Percentiles rank a stretch among this genome's conserved stretches.
phyloP scores from a whole-genome alignment of 2,329 filamentous ascomycete species.

The Pseudonectria buxi region DNA sequence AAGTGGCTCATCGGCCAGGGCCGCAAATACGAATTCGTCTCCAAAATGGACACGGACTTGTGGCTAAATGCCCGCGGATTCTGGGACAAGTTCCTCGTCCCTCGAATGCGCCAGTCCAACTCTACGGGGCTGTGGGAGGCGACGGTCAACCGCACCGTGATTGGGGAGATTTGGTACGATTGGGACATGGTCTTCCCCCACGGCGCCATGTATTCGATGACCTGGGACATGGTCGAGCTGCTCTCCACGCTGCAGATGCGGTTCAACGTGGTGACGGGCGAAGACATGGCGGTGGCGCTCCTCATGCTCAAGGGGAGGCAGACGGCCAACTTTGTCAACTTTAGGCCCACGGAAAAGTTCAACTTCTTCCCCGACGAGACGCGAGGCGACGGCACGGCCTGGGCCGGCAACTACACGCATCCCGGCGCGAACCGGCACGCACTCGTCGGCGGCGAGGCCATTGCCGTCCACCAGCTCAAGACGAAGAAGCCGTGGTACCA shows the following conservation, averaged over 20 bases:
- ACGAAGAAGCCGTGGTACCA: conserved; percentile 18
- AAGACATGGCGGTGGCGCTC: conserved; percentile 24
- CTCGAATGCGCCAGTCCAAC: conserved; percentile 11
- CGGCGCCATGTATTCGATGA: conserved; percentile 28
- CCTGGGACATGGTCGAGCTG: conserved; percentile 26
- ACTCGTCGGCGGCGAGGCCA: conserved; percentile 12
- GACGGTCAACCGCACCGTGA: conserved; percentile 19
- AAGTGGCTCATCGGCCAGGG: conserved; percentile 21
- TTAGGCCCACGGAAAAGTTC: conserved; percentile 24
- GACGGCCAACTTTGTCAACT: conserved; percentile 21
- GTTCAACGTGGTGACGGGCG: conserved; percentile 21
- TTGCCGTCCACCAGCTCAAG: conserved; percentile 25
- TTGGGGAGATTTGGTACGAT: conserved; percentile 23
- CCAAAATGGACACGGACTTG: conserved; percentile 28
- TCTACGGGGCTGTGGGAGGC: conserved; percentile 4
- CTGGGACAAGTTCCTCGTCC: conserved; percentile 23
- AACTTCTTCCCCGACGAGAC: conserved; percentile 24
- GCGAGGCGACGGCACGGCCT: conserved; percentile 21
- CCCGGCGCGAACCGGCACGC: conserved; percentile 19
- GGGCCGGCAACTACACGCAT: conserved; percentile 21
- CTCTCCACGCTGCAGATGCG: conserved; percentile 19
- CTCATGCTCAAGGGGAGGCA: conserved; percentile 22
- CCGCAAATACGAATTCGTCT: conserved; percentile 23
- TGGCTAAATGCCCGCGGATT: conserved; percentile 27
- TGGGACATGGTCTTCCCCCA: conserved; percentile 24